Evolutionary conservation across 2,329 filamentous ascomycete species (phyloP), one percentile per base, ranked within the genome.

Genomic region (Myriosclerotinia curreyana): DNA sequence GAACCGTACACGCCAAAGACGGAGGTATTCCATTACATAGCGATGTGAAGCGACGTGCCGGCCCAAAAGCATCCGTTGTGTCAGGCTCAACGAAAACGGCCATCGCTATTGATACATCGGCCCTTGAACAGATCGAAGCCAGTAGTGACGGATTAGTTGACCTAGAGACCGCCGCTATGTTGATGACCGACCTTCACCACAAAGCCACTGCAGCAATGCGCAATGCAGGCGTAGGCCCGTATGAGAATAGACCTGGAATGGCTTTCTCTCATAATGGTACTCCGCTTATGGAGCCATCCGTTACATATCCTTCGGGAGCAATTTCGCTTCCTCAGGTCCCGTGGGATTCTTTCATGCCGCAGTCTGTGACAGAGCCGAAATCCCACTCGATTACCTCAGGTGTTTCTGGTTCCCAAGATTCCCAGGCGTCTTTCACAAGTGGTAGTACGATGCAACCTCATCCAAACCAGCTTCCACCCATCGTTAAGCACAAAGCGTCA

Each of bases 1-100:
- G 95, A 74, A 99, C 95, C 69, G 95, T 99, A 69, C 95, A 99
- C 79, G 95, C 95, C 68, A 98, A 98, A 80, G 95, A 99, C 80
- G 94, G 94, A 71, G 94, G 95, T 70, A 86, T 95, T 60, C 94
- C 94, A 69, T 85, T 98, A 54, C 92, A 96, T 77, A 96, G 92
- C 77, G 95, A 98, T 77, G 90, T 91, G 70, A 96, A 97, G 81
- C 89, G 93, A 74, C 88, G 91, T 68, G 84, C 88, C 69, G 85
- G 83, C 60, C 82, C 86, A 67, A 92, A 92, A 79, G 80, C 88
- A 61, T 82, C 85, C 69, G 80, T 85, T 62, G 80, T 86, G 67
- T 80, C 81, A 62, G 83, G 81, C 40, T 85, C 92, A 52, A 84
- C 90, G 64, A 96, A 96, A 80, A 82, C 89, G 60, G 83, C 88